Percentiles rank a stretch among this genome's conserved stretches.
Evolutionary conservation across 805 yeast genomes (phyloP).

Genomic region (Saccharomycopsis guyanensis): DNA sequence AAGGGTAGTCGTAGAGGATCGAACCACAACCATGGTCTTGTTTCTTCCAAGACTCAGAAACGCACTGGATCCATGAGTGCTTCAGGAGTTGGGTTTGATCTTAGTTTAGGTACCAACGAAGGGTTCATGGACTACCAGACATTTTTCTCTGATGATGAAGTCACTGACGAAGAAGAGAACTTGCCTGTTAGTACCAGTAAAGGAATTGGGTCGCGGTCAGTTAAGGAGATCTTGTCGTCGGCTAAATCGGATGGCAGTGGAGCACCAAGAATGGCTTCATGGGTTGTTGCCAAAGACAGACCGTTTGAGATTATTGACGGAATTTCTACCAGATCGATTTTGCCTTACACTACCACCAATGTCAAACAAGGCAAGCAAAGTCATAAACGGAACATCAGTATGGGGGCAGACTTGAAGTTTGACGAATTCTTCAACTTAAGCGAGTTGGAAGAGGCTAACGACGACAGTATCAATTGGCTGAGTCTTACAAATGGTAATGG

Average conservation of each 20-base stretch:
- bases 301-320: conserved; percentile 96
- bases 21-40: background rate
- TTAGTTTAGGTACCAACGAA: conserved; percentile 13
- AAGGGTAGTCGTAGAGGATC: background rate
- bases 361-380: background rate
- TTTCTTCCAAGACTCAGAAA: background rate
- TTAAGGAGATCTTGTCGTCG: conserved; percentile 88
- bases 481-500: conserved; percentile 21
- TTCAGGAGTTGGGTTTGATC: conserved; percentile 18
- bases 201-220: conserved; percentile 66
- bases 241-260: conserved; percentile 61
- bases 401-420: conserved; percentile 37
- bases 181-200: conserved; percentile 63
- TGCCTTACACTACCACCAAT: conserved; percentile 31
- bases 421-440: conserved; percentile 86
- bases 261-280: conserved; percentile 89
- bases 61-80: background rate
- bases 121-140: conserved; percentile 28
- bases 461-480: conserved; percentile 29
- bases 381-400: conserved; percentile 6
- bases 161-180: conserved; percentile 88
- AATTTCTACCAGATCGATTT: conserved; percentile 74
- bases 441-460: conserved; percentile 72
- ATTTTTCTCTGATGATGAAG: conserved; percentile 52
- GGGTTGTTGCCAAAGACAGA: conserved; percentile 69